Evolutionary conservation across 106 monocot species (phyloP), one percentile per base, ranked within the genome.

Genomic region (Posidonia australis): DNA sequence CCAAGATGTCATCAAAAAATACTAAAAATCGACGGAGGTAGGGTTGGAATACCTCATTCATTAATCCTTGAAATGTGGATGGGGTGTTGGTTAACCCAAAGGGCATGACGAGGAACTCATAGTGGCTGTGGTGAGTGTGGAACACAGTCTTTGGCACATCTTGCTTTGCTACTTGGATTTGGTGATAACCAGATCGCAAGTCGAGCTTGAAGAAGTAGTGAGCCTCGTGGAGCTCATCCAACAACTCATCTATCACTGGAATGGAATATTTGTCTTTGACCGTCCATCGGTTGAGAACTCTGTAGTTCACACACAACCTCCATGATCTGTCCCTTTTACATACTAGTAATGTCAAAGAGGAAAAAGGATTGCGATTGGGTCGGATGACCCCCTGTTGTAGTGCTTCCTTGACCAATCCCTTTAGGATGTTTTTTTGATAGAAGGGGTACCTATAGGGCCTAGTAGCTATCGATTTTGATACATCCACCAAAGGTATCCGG

Each of bases 1-100:
- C 13, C 3, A 26, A 26, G 9, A 64, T 64, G 5, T 64, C 28
- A 46, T 64, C 5, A 64, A 64, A 26, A 64, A 64, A 25, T n/a
- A 48, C 48, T 17, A 49, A 27, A 27, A 26, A 64, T 26, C 21
- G 0, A 13, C 28, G 2, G 0, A 64, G 18, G 5, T 47, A 13
- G 0, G 5, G 12, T 24, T 36, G 23, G 0, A 64, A 64, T 0
- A 64, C 21, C 0, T 46, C n/a, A n/a, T n/a, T n/a, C n/a, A n/a
- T n/a, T n/a, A n/a, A n/a, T n/a, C n/a, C n/a, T n/a, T n/a, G n/a
- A n/a, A n/a, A n/a, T n/a, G n/a, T n/a, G n/a, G n/a, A n/a, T n/a
- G n/a, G n/a, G n/a, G n/a, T n/a, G n/a, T n/a, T n/a, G n/a, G n/a
- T n/a, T n/a, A n/a, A n/a, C n/a, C n/a, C n/a, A n/a, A n/a, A n/a